Percentiles rank a stretch among this genome's conserved stretches.
These are phyloP conservation scores for Herpetomonas samuelpessoai DNA, from an alignment of 208 protist genomes.

Conservation along the genomic window DNA sequence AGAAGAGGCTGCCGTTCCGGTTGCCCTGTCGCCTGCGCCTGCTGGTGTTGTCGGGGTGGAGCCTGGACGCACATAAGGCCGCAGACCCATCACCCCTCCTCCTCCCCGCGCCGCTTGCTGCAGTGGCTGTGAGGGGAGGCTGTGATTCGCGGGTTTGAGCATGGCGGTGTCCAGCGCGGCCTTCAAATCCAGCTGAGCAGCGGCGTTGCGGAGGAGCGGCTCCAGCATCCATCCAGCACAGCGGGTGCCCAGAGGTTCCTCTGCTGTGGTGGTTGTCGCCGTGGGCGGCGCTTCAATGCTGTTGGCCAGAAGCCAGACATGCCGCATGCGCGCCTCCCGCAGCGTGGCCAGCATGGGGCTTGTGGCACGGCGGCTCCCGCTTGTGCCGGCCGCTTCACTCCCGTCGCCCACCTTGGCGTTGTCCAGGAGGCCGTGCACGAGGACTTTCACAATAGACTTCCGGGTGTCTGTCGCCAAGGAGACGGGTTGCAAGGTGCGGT, in stretches of 20 bases:
- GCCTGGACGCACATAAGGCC: not conserved
- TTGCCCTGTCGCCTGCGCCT: not conserved
- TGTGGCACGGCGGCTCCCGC: no score
- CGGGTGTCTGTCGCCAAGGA: slow-evolving; percentile 25
- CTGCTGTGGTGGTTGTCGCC: slow-evolving; percentile 3
- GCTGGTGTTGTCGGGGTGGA: not conserved
- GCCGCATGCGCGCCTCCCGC: slow-evolving; percentile 30
- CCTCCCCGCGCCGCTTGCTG: not conserved
- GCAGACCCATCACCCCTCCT: not conserved
- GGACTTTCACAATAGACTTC: slow-evolving; percentile 44
- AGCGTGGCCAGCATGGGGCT: no score
- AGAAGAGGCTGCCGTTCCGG: not conserved
- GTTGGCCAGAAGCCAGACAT: slow-evolving; percentile 43
- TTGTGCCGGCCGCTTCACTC: slow-evolving; percentile 19
- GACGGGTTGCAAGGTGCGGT: slow-evolving; percentile 18
- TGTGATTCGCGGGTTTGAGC: not conserved
- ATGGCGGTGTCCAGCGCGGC: slow-evolving; percentile 23
- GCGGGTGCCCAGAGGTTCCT: slow-evolving; percentile 8
- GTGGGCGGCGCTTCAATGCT: slow-evolving; percentile 30
- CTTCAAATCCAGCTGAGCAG: slow-evolving; percentile 37
- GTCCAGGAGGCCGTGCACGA: slow-evolving; percentile 60
- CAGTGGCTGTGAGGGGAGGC: not conserved
- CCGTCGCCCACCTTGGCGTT: slow-evolving; percentile 22
- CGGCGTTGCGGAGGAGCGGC: slow-evolving; percentile 54
- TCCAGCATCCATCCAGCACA: slow-evolving; percentile 52